Evolutionary conservation across 1,284 basidiomycete genomes (phyloP).

Genomic region (Binderoboletus segoi): DNA sequence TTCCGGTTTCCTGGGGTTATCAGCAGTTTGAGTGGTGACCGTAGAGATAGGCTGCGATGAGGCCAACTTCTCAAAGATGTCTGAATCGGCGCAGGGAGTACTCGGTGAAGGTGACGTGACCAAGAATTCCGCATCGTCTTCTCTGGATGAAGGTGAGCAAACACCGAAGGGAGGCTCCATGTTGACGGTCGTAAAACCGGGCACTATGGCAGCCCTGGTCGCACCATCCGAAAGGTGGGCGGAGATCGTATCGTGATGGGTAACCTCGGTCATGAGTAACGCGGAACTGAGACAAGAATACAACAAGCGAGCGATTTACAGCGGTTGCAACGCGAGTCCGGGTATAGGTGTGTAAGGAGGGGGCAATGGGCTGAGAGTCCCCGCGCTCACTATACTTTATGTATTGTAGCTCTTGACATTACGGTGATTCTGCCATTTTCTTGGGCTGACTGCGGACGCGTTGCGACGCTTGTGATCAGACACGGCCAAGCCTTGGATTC

Average conservation of each 20-base stretch:
- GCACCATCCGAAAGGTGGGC: background rate
- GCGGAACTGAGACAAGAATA: background rate
- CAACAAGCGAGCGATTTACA: conserved; percentile 1
- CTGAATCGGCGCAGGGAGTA: background rate
- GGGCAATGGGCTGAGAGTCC: background rate
- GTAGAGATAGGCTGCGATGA: conserved; percentile 10
- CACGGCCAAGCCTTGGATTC: conserved; percentile 1
- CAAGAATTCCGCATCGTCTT: conserved; percentile 2
- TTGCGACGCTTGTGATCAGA: conserved; percentile 6
- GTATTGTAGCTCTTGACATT: background rate
- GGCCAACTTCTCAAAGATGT: conserved; percentile 1
- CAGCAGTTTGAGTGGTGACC: conserved; percentile 3
- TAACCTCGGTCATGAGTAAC: conserved; percentile 5
- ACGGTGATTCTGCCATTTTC: background rate
- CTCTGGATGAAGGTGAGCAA: background rate
- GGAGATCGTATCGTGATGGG: conserved; percentile 1
- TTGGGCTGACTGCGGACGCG: conserved; percentile 12
- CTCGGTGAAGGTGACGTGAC: background rate
- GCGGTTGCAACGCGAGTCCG: background rate
- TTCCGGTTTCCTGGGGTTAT: conserved; percentile 1
- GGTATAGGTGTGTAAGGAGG: background rate
- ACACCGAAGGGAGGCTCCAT: background rate
- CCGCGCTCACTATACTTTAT: conserved; percentile 16
- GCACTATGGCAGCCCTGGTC: background rate
- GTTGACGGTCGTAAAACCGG: background rate